These are phyloP conservation scores for Agastache rugosa DNA, from an alignment of 257 asterid species.

Conservation along the genomic window DNA sequence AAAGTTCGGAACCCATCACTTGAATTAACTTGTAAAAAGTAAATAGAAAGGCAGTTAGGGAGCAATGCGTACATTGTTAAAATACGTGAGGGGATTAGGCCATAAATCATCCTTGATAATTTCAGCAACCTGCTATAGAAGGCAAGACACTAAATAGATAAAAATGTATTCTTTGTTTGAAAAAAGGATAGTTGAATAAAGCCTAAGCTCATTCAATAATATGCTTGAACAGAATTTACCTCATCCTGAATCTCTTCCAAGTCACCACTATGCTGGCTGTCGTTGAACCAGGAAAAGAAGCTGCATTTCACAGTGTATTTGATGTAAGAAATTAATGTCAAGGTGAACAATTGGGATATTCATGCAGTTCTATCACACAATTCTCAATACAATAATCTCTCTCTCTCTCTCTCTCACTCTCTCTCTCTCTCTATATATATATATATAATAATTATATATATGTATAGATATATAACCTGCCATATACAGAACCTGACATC, in stretches of 20 bases:
- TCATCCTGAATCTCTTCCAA: conserved; percentile 83
- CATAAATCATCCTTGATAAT: conserved; percentile 76
- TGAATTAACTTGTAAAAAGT: conserved; percentile 15
- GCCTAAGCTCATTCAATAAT: conserved; percentile 3
- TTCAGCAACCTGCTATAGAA: conserved; percentile 69
- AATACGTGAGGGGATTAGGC: conserved; percentile 73
- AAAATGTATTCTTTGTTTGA: not conserved
- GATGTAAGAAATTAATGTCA: conserved; percentile 28
- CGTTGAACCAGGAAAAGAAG: conserved; percentile 87
- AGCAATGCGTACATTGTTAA: conserved; percentile 51
- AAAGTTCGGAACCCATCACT: not conserved
- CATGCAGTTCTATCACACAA: not conserved
- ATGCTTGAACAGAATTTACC: conserved; percentile 47
- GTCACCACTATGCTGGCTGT: conserved; percentile 62
- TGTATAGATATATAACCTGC: not conserved
- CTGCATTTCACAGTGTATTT: conserved; percentile 54
- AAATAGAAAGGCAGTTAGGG: conserved; percentile 27
- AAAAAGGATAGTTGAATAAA: not conserved
- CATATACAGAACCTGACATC: not conserved
- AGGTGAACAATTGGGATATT: conserved; percentile 28
- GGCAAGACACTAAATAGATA: not conserved
- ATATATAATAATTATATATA: too few species aligned
- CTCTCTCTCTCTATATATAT: too few species aligned
- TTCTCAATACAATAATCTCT: not conserved
- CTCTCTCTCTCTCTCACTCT: not conserved